Percentiles rank a stretch among this genome's conserved stretches.
Conservation (phyloP, 495 filamentous ascomycete genomes). For the Annulohypoxylon moriforme region DNA sequence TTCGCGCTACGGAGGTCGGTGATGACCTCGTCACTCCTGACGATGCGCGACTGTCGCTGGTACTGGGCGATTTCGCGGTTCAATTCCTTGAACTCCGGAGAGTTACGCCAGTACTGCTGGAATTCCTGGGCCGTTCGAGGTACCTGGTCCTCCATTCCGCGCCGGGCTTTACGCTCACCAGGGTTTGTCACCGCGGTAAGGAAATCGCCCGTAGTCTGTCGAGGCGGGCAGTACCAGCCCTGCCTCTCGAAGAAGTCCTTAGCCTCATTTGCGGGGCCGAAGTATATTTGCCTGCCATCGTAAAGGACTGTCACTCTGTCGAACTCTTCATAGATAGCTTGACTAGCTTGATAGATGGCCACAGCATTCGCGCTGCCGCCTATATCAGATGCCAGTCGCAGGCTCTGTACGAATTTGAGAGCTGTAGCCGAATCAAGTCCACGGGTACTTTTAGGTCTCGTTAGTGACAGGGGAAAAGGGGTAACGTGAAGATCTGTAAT, state of each 20-base stretch:
- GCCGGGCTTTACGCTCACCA: not conserved
- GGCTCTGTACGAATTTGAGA: conserved; percentile 6
- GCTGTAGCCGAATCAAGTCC: conserved; percentile 11
- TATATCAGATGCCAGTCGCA: conserved; percentile 7
- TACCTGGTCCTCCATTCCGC: conserved; percentile 1
- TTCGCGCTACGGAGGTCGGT: not conserved
- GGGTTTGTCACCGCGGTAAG: conserved; percentile 10
- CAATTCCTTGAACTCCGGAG: conserved; percentile 3
- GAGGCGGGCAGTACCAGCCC: conserved; percentile 9
- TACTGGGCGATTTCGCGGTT: conserved; percentile 7
- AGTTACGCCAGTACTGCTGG: conserved; percentile 15
- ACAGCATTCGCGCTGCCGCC: conserved; percentile 8
- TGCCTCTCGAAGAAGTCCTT: conserved; percentile 12
- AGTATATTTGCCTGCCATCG: conserved; percentile 15
- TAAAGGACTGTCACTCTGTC: conserved; percentile 10
- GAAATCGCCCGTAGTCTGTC: conserved; percentile 11
- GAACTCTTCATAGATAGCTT: conserved; percentile 14
- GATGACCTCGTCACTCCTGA: not conserved
- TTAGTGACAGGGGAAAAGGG: not conserved
- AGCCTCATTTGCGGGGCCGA: conserved; percentile 5
- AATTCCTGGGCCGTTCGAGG: conserved; percentile 7
- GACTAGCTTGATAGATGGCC: conserved; percentile 11
- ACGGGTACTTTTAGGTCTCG: not conserved
- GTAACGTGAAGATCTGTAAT: not conserved
- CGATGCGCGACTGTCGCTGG: conserved; percentile 11